A percentile compares a stretch with the other conserved stretches of the same genome.
These are phyloP conservation scores for Paralagenidium karlingii DNA, from an alignment of 352 stramenopile genomes.

Conservation along the genomic window DNA sequence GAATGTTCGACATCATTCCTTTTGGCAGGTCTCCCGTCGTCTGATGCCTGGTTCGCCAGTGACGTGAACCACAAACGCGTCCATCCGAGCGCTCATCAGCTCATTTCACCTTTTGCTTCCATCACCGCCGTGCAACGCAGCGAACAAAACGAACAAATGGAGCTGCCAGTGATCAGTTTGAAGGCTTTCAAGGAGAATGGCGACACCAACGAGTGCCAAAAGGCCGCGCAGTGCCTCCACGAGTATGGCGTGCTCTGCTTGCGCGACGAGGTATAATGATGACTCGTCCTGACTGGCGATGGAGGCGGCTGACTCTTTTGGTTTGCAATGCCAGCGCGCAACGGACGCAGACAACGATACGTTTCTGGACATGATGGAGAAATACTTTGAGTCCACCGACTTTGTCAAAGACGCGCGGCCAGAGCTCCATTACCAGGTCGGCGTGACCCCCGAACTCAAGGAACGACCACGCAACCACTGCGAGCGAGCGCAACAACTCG, in stretches of 20 bases:
- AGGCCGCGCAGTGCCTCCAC: slow-evolving; percentile 69
- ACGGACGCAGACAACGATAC: slow-evolving; percentile 57
- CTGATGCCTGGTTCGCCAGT: too few species aligned
- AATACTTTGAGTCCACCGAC: slow-evolving; percentile 84
- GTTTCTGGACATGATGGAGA: slow-evolving; percentile 91
- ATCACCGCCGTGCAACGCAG: too few species aligned
- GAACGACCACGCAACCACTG: slow-evolving; percentile 84
- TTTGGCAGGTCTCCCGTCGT: too few species aligned
- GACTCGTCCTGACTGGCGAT: background rate
- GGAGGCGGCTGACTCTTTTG: background rate
- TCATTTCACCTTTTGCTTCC: too few species aligned
- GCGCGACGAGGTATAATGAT: slow-evolving; percentile 33
- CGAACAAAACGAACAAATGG: too few species aligned
- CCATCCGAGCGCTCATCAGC: too few species aligned
- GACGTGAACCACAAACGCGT: too few species aligned
- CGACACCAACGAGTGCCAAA: slow-evolving; percentile 53
- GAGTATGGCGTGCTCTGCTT: slow-evolving; percentile 80
- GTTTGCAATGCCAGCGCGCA: slow-evolving; percentile 19
- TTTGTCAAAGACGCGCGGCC: slow-evolving; percentile 80
- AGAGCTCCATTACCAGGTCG: slow-evolving; percentile 83
- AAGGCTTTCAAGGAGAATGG: slow-evolving; percentile 60
- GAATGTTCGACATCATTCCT: too few species aligned
- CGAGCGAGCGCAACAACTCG: slow-evolving; percentile 26
- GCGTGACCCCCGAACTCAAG: slow-evolving; percentile 77
- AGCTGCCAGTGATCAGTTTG: slow-evolving; percentile 76